Conservation (phyloP, 2,329 filamentous ascomycete species). For the Xylariomycetidae sp. region DNA sequence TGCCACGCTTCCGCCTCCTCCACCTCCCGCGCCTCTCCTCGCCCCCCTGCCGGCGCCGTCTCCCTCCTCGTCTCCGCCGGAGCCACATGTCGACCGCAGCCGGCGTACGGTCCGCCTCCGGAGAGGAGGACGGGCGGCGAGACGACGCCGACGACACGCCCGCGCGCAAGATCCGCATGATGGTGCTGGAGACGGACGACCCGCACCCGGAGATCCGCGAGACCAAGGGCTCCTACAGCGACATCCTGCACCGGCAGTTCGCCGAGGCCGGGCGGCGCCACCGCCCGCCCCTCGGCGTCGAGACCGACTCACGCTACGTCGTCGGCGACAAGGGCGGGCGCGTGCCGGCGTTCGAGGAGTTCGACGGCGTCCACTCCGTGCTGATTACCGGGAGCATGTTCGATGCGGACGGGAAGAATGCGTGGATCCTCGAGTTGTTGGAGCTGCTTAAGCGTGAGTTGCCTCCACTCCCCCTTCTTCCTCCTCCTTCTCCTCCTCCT, state of each 20-base stretch:
- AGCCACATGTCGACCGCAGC: too few species aligned
- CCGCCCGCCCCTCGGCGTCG: conserved; percentile 46
- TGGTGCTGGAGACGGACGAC: conserved; percentile 54
- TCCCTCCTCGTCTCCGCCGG: too few species aligned
- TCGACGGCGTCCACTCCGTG: conserved; percentile 64
- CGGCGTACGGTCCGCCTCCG: too few species aligned
- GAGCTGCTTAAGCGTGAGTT: conserved; percentile 38
- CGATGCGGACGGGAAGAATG: conserved; percentile 63
- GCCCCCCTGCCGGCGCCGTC: too few species aligned
- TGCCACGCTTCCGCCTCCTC: too few species aligned
- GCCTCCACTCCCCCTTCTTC: conserved; percentile 22
- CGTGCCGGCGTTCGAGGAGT: conserved; percentile 41
- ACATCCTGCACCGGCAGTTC: conserved; percentile 47
- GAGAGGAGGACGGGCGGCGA: too few species aligned
- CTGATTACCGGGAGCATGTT: conserved; percentile 64
- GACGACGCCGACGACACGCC: too few species aligned
- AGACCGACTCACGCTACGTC: conserved; percentile 49
- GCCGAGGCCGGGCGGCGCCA: conserved; percentile 44
- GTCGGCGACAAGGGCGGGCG: conserved; percentile 42
- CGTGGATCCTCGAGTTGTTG: conserved; percentile 69
- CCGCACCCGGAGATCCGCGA: conserved; percentile 44
- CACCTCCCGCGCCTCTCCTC: too few species aligned
- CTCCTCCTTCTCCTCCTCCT: background rate
- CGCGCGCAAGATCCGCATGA: conserved; percentile 28
- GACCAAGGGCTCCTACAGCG: conserved; percentile 46